A percentile compares a stretch with the other conserved stretches of the same genome.
These are phyloP conservation scores for Didymella sp. DNA, from an alignment of 2,329 filamentous ascomycete genomes.

Conservation along the genomic window DNA sequence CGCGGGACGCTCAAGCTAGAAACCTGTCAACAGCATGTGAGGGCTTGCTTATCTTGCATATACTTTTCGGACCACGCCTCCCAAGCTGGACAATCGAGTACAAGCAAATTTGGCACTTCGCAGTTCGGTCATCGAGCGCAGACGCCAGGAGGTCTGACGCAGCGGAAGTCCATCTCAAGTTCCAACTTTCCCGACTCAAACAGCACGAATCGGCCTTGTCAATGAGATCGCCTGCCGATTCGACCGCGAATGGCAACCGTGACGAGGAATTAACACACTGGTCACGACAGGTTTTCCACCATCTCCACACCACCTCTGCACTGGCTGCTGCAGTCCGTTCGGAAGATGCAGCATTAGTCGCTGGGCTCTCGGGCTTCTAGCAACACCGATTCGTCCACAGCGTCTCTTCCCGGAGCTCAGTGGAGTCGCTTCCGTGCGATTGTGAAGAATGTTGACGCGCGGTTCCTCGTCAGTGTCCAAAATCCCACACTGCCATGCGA, in stretches of 20 bases:
- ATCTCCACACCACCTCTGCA: slow-evolving; percentile 13
- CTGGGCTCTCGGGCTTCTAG: neutral
- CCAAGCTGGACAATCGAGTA: neutral
- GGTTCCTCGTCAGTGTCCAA: neutral
- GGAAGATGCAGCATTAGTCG: slow-evolving; percentile 8
- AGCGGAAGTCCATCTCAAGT: neutral
- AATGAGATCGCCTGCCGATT: neutral
- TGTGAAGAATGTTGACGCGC: slow-evolving; percentile 6
- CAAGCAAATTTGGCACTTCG: neutral
- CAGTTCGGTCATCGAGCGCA: neutral
- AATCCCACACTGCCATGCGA: neutral
- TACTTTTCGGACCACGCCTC: neutral
- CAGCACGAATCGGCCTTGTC: neutral
- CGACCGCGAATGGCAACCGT: slow-evolving; percentile 1
- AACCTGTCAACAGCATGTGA: slow-evolving; percentile 8
- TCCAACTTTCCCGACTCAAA: neutral
- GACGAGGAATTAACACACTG: slow-evolving; percentile 1
- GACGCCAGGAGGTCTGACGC: neutral
- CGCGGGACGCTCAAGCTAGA: neutral
- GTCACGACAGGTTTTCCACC: neutral
- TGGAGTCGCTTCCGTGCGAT: slow-evolving; percentile 7
- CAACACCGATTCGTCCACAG: slow-evolving; percentile 8
- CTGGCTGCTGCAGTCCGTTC: slow-evolving; percentile 1
- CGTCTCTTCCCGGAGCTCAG: slow-evolving; percentile 3
- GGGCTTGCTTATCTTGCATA: slow-evolving; percentile 7